A percentile compares a stretch with the other conserved stretches of the same genome.
phyloP scores from a whole-genome alignment of 352 stramenopile genomes.

The Peronospora belbahrii region DNA sequence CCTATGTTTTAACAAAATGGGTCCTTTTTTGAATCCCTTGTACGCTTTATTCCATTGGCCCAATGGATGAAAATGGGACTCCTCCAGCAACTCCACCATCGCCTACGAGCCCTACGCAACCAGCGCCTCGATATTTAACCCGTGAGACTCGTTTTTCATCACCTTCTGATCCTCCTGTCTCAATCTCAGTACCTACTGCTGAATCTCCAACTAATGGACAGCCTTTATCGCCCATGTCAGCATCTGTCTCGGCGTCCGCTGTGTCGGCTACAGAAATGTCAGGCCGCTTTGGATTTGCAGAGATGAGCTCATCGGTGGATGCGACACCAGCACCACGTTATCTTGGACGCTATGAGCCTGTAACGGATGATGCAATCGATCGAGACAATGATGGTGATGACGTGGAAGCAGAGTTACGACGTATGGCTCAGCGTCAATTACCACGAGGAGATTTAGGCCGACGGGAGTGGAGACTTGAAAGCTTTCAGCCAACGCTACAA shows the following conservation, averaged over 20 bases:
- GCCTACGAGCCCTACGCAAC: conserved; percentile 32
- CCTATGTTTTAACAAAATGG: too few species aligned
- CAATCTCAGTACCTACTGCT: conserved; percentile 4
- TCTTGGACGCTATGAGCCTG: conserved; percentile 40
- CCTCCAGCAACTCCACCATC: conserved; percentile 55
- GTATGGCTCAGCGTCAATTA: conserved; percentile 71
- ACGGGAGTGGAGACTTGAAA: conserved; percentile 67
- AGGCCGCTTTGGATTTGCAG: conserved; percentile 50
- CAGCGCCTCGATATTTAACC: conserved; percentile 41
- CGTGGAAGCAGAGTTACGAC: conserved; percentile 65
- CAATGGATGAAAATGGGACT: conserved; percentile 31
- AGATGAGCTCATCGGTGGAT: conserved; percentile 79
- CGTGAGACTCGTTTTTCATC: conserved; percentile 15
- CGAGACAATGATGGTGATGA: conserved; percentile 49
- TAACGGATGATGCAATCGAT: conserved; percentile 3
- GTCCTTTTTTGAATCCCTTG: too few species aligned
- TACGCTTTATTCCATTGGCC: too few species aligned
- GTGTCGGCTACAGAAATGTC: conserved; percentile 74
- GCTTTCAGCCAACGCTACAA: conserved; percentile 25
- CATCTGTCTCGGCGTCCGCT: conserved; percentile 54
- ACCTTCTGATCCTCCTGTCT: conserved; percentile 5
- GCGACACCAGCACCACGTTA: conserved; percentile 72
- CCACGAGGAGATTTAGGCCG: conserved; percentile 70
- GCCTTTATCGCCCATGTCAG: conserved; percentile 47
- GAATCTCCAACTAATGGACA: conserved; percentile 3